Percentiles rank a stretch among this genome's conserved stretches.
Evolutionary conservation across 2,329 filamentous ascomycete genomes (phyloP).

Genomic region (Claviceps monticola): DNA sequence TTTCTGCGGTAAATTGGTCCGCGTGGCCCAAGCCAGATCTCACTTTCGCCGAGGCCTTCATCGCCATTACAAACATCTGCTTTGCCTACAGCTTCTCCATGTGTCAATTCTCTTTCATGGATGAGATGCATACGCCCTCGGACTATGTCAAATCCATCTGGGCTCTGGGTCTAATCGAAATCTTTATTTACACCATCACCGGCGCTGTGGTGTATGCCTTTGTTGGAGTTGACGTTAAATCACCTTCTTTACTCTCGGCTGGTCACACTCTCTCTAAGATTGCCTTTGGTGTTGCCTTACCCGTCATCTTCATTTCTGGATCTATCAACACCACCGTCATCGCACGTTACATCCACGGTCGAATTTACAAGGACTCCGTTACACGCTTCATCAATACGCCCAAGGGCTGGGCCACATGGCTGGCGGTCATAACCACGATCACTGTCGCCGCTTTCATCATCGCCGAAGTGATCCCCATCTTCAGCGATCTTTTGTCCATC

Average conservation of each 20-base stretch:
- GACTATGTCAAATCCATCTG: conserved; percentile 42
- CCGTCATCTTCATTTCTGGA: conserved; percentile 62
- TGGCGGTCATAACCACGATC: conserved; percentile 37
- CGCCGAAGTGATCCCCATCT: conserved; percentile 58
- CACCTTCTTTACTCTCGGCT: conserved; percentile 55
- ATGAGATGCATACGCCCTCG: conserved; percentile 35
- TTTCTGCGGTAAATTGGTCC: conserved; percentile 25
- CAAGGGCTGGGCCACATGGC: conserved; percentile 40
- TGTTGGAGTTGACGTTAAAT: conserved; percentile 46
- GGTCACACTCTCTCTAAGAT: conserved; percentile 45
- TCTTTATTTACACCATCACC: conserved; percentile 51
- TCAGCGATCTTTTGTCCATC: conserved; percentile 47
- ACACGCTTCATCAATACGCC: conserved; percentile 33
- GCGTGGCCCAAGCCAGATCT: conserved; percentile 31
- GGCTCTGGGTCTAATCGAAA: conserved; percentile 47
- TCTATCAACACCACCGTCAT: conserved; percentile 48
- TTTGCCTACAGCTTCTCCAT: conserved; percentile 51
- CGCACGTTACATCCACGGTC: conserved; percentile 31
- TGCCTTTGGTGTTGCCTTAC: conserved; percentile 55
- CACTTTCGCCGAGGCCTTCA: conserved; percentile 40
- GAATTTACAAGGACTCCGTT: conserved; percentile 28
- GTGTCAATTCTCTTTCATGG: conserved; percentile 39
- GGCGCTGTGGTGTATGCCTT: conserved; percentile 57
- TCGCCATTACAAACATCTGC: conserved; percentile 53
- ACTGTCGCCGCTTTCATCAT: conserved; percentile 57